Percentiles rank a stretch among this genome's conserved stretches.
phyloP scores from a whole-genome alignment of 2,329 filamentous ascomycete species.

The Ophiostoma piceae region DNA sequence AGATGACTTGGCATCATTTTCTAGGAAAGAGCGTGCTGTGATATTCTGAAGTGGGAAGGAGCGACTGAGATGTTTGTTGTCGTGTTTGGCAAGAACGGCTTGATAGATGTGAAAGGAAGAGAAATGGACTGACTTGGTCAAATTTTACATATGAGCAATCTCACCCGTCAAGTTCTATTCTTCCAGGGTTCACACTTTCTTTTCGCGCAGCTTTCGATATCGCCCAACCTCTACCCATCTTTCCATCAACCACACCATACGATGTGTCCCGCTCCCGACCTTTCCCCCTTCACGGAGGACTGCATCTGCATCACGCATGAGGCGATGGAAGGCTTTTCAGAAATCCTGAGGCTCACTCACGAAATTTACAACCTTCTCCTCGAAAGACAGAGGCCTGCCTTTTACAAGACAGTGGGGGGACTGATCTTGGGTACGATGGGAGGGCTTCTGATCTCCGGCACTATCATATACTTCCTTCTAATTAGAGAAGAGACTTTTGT shows the following conservation, averaged over 20 bases:
- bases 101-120: too few species aligned
- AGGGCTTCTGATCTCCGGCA: not conserved
- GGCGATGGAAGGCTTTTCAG: not conserved
- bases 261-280: not conserved
- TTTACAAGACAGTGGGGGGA: too few species aligned
- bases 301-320: not conserved
- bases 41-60: not conserved
- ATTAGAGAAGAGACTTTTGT: too few species aligned
- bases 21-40: not conserved
- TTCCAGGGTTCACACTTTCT: too few species aligned
- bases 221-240: not conserved
- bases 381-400: too few species aligned
- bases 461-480: not conserved
- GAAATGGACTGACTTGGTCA: too few species aligned
- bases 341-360: not conserved
- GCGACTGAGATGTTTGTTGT: not conserved
- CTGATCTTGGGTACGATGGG: not conserved
- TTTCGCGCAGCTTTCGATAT: not conserved
- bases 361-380: too few species aligned
- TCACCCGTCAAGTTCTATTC: too few species aligned
- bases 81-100: not conserved
- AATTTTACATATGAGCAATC: too few species aligned
- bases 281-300: not conserved
- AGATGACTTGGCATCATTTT: too few species aligned
- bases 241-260: not conserved